phyloP scores from a whole-genome alignment of 1,284 basidiomycete genomes.

The Flammula alnicola region DNA sequence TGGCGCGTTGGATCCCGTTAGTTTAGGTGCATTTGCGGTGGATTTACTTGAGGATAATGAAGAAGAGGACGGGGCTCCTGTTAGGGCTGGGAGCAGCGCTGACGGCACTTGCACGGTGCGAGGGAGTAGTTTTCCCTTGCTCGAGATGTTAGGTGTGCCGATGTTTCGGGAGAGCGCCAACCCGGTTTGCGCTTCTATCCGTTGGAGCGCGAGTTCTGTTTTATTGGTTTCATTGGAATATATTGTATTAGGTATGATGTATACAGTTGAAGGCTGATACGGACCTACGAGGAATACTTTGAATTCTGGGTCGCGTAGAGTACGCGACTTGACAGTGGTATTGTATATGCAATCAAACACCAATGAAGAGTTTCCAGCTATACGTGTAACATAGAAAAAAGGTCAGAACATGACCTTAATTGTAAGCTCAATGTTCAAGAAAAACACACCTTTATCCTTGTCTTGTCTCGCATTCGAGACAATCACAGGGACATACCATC shows the following conservation, averaged over 20 bases:
- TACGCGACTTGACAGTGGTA: slow-evolving; percentile 57
- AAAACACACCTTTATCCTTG: slow-evolving; percentile 67
- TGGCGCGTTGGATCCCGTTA: slow-evolving; percentile 20
- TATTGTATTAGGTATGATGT: background rate
- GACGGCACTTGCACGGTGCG: slow-evolving; percentile 59
- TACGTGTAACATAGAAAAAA: too few relatives aligned
- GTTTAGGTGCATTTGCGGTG: background rate
- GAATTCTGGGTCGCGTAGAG: slow-evolving; percentile 63
- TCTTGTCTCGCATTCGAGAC: slow-evolving; percentile 67
- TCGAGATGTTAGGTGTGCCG: slow-evolving; percentile 69
- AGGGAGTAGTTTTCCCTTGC: slow-evolving; percentile 66
- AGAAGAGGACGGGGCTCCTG: slow-evolving; percentile 7
- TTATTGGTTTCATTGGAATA: background rate
- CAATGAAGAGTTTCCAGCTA: slow-evolving; percentile 68
- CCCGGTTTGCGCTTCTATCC: slow-evolving; percentile 62
- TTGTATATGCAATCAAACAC: slow-evolving; percentile 77
- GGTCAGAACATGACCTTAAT: background rate
- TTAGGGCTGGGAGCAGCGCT: slow-evolving; percentile 36
- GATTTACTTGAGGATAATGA: too few relatives aligned
- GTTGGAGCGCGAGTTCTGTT: slow-evolving; percentile 68
- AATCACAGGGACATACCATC: slow-evolving; percentile 72
- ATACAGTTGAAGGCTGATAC: slow-evolving; percentile 19
- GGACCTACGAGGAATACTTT: slow-evolving; percentile 71
- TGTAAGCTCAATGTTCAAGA: slow-evolving; percentile 1
- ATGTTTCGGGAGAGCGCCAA: slow-evolving; percentile 66